These are phyloP conservation scores for Tulasnella sp. DNA, from an alignment of 768 basidiomycete species.

Conservation along the genomic window DNA sequence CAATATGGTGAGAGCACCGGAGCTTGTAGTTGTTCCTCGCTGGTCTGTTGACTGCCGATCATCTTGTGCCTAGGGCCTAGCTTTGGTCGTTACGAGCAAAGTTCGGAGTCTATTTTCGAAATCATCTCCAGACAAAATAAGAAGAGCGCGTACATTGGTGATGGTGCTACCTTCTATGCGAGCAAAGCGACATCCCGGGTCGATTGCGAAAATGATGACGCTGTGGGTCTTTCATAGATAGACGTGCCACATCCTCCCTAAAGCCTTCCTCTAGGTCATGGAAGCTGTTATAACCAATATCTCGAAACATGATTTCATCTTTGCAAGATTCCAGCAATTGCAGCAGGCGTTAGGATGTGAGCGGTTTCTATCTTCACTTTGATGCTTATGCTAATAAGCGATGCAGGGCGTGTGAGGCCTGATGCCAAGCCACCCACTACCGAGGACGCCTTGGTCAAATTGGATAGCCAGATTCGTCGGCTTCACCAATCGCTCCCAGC, in stretches of 20 bases:
- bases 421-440: conserved; percentile 24
- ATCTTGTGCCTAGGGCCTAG: conserved; percentile 36
- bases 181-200: conserved; percentile 66
- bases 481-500: conserved; percentile 61
- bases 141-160: conserved; percentile 27
- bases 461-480: conserved; percentile 48
- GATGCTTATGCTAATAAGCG: not conserved
- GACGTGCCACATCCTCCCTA: not conserved
- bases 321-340: conserved; percentile 71
- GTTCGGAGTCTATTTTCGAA: conserved; percentile 81
- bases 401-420: not conserved
- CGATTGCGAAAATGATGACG: conserved; percentile 63
- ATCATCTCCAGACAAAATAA: conserved; percentile 45
- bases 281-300: conserved; percentile 48
- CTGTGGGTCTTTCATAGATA: conserved; percentile 32
- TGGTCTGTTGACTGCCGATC: not conserved
- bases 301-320: conserved; percentile 63
- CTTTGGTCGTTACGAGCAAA: conserved; percentile 78
- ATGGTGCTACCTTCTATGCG: conserved; percentile 36
- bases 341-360: conserved; percentile 74
- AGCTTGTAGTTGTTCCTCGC: not conserved
- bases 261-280: conserved; percentile 27
- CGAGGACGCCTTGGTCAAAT: conserved; percentile 31
- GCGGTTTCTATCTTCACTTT: conserved; percentile 24
- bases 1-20: conserved; percentile 39